These are phyloP conservation scores for Solanum ahanhuiri DNA, from an alignment of 257 asterid genomes.

Conservation along the genomic window DNA sequence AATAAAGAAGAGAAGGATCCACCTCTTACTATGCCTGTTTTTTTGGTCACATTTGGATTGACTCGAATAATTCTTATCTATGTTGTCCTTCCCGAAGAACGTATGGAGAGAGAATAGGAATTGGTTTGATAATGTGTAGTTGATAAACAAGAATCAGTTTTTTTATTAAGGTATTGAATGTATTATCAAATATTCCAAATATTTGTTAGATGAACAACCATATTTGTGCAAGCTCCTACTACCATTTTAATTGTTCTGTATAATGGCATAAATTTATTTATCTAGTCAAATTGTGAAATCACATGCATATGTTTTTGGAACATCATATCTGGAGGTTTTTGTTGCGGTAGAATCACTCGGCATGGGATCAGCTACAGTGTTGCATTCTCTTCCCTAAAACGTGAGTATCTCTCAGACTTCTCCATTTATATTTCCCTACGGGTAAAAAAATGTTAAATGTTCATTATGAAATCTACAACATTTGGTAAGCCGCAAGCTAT, in stretches of 20 bases:
- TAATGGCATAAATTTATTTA: too few relatives aligned
- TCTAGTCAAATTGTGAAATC: too few relatives aligned
- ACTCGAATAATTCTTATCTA: not conserved
- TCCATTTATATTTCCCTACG: not conserved
- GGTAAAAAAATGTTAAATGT: not conserved
- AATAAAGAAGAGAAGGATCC: not conserved
- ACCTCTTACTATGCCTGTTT: not conserved
- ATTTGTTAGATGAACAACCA: not conserved
- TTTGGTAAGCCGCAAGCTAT: not conserved
- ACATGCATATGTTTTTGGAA: not conserved
- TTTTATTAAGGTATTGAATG: not conserved
- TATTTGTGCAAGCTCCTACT: not conserved
- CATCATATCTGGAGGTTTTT: not conserved
- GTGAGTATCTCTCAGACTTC: slow-evolving; percentile 16
- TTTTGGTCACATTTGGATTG: not conserved
- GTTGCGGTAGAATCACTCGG: not conserved
- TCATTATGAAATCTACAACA: not conserved
- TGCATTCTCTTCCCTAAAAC: slow-evolving; percentile 23
- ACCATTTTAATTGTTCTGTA: not conserved
- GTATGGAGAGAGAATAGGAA: not conserved
- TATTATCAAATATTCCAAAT: not conserved
- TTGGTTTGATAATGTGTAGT: not conserved
- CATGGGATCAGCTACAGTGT: not conserved
- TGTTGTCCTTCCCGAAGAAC: not conserved
- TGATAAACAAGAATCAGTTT: not conserved